Base-by-base conservation (phyloP, 345 rosid genomes). In the Hypericum perforatum region DNA sequence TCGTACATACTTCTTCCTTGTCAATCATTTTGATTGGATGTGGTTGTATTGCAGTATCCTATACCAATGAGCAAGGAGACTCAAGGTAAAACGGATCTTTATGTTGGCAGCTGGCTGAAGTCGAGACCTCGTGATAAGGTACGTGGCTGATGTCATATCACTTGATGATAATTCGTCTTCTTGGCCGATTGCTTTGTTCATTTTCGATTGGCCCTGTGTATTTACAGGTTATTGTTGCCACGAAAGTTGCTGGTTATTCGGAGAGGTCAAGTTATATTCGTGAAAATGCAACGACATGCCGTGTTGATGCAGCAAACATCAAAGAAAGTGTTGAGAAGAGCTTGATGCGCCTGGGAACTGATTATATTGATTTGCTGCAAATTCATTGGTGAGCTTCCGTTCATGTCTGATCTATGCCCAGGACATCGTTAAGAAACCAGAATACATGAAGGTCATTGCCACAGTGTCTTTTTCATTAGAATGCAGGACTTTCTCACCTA, bases 311-410 rank as follows among this genome's bases (percentile, higher is more conserved):
- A 55, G 82, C 85, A 60, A 91, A 86, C 63, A 86, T 91, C 62
- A 91, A 63, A 71, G 95, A 91, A 64, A 86, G 98, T 40, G 96
- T 91, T 11, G 98, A 91, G 75, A 79, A 91, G 64, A 91, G 96
- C 70, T 95, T 91, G 37, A 79, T 84, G 69, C 89, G 95, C 41
- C 87, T 91, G 37, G 79, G 81, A 59, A 91, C 89, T 14, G 98
- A 91, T 62, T 86, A 91, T 71, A 82, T 91, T 58, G 98, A 84
- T 65, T 68, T 86, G 75, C 64, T 91, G 73, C 98, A 91, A 75
- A 86, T 91, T 67, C 98, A 91, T 60, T 86, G 98, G 96, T 86
- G 76, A 73, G 49, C 49, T 42, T 49, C 44, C 12, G n/a, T 39
- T n/a, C n/a, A n/a, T n/a, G n/a, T n/a, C n/a, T n/a, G n/a, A n/a